Evolutionary conservation across 495 filamentous ascomycete species (phyloP).

Genomic region (Elaphomyces granulatus): DNA sequence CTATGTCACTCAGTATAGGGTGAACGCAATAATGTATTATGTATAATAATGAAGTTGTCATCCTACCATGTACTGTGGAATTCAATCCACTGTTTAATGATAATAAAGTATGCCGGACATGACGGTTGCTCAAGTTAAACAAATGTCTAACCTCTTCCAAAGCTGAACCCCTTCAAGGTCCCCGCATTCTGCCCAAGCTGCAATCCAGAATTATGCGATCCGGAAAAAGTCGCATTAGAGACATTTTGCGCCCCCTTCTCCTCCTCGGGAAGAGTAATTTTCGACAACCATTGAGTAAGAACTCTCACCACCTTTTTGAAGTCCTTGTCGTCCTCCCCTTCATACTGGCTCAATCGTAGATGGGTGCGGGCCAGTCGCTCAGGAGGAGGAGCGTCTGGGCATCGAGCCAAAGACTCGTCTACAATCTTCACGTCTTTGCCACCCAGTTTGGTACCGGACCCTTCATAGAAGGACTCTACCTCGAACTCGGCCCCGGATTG

Average conservation of each 20-base stretch:
- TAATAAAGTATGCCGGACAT: no score
- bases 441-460: background rate
- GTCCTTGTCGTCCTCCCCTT: constrained; percentile 2
- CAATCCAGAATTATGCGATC: constrained; percentile 1
- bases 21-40: no score
- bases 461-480: constrained; percentile 2
- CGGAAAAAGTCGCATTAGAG: constrained; percentile 3
- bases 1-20: no score
- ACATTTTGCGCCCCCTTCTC: constrained; percentile 2
- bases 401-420: constrained; percentile 1
- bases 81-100: no score
- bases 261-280: constrained; percentile 1
- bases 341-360: constrained; percentile 1
- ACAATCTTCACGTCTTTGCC: constrained; percentile 2
- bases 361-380: background rate
- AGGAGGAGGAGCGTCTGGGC: constrained; percentile 1
- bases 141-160: constrained; percentile 1
- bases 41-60: no score
- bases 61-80: no score
- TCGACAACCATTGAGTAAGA: constrained; percentile 1
- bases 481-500: constrained; percentile 2
- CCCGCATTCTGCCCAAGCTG: constrained; percentile 4
- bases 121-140: no score
- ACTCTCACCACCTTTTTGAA: constrained; percentile 2
- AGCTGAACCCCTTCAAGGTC: constrained; percentile 2